Evolutionary conservation across 345 rosid genomes (phyloP).

Genomic region (Moricandia arvensis): DNA sequence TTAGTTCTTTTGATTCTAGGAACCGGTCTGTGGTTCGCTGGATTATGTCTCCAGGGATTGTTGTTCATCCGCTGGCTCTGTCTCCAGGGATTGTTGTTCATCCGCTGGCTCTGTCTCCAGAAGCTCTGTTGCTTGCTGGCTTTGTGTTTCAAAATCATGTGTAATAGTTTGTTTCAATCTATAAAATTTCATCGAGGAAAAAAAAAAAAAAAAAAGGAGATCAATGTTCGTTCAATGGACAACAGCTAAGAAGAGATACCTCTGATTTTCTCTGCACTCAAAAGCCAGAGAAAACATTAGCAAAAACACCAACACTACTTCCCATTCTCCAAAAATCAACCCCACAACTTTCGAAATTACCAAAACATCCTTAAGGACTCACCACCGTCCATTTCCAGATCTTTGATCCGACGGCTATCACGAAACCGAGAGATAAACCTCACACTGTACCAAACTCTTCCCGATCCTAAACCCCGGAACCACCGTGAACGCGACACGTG

Average conservation of each 20-base stretch:
- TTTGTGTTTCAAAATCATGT: too few species aligned
- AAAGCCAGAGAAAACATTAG: constrained; percentile 12
- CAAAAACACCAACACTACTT: not conserved
- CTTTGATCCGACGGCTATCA: constrained; percentile 14
- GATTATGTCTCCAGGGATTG: too few species aligned
- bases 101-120: too few species aligned
- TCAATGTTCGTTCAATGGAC: constrained; percentile 38
- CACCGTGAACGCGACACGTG: constrained; percentile 72
- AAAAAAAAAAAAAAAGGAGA: too few species aligned
- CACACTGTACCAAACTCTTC: constrained; percentile 65
- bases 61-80: too few species aligned
- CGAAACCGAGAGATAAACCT: constrained; percentile 62
- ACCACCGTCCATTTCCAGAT: not conserved
- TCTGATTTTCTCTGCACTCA: constrained; percentile 34
- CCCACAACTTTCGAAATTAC: not conserved
- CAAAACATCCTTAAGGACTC: not conserved
- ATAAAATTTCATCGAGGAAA: too few species aligned
- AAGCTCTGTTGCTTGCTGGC: too few species aligned
- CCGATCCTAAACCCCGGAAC: constrained; percentile 93
- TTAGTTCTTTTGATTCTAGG: too few species aligned
- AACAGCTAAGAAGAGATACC: constrained; percentile 37
- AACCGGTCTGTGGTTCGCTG: too few species aligned
- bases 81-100: too few species aligned
- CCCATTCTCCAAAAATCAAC: not conserved
- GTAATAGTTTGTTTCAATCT: too few species aligned